phyloP scores from a whole-genome alignment of 768 basidiomycete species.

The Termitomyces sp. region DNA sequence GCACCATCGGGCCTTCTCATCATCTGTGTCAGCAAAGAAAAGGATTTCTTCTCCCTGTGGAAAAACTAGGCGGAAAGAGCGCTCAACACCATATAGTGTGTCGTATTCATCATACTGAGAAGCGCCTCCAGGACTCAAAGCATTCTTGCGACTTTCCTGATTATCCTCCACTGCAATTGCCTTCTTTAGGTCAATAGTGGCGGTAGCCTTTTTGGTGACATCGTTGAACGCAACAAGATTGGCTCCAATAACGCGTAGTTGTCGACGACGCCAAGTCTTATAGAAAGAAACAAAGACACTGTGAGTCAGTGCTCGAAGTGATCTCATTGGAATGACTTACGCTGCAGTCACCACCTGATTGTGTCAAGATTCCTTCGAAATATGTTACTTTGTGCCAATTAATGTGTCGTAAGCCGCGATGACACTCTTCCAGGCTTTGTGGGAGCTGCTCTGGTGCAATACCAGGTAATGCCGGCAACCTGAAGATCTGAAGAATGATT shows the following conservation, averaged over 20 bases:
- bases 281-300: neutral
- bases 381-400: slow-evolving; percentile 95
- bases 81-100: slow-evolving; percentile 62
- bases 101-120: slow-evolving; percentile 53
- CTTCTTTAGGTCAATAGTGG: slow-evolving; percentile 88
- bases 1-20: slow-evolving; percentile 84
- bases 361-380: slow-evolving; percentile 89
- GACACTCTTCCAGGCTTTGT: slow-evolving; percentile 89
- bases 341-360: slow-evolving; percentile 87
- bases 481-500: slow-evolving; percentile 85
- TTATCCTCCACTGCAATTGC: slow-evolving; percentile 75
- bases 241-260: slow-evolving; percentile 78
- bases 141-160: slow-evolving; percentile 46
- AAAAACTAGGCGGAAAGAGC: slow-evolving; percentile 84
- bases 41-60: slow-evolving; percentile 70
- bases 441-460: slow-evolving; percentile 73
- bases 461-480: slow-evolving; percentile 85
- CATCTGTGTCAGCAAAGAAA: slow-evolving; percentile 89
- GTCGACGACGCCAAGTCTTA: slow-evolving; percentile 79
- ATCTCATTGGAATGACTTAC: slow-evolving; percentile 39
- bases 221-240: slow-evolving; percentile 89
- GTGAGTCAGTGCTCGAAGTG: neutral
- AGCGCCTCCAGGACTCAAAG: slow-evolving; percentile 33
- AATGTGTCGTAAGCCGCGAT: slow-evolving; percentile 80
- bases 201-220: slow-evolving; percentile 83